Conservation (phyloP, 2,329 filamentous ascomycete genomes). For the Leptosphaerulina australis region DNA sequence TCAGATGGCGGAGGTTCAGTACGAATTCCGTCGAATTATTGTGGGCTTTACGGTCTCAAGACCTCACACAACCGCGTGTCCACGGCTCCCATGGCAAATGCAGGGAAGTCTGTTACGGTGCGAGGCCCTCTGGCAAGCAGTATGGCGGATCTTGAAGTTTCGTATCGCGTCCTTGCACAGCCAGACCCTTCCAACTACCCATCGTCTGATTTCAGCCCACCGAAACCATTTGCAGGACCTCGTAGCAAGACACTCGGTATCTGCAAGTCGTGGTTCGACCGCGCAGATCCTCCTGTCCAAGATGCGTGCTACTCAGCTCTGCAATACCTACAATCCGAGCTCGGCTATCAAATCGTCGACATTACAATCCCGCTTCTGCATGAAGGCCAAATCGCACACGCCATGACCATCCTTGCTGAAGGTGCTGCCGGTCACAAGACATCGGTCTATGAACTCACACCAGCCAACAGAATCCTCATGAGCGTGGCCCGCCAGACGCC, state of each 20-base stretch:
- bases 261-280: slow-evolving; percentile 70
- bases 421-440: slow-evolving; percentile 59
- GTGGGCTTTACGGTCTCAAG: slow-evolving; percentile 83
- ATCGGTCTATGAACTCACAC: slow-evolving; percentile 63
- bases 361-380: slow-evolving; percentile 70
- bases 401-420: slow-evolving; percentile 77
- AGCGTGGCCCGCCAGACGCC: slow-evolving; percentile 68
- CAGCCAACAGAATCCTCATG: slow-evolving; percentile 73
- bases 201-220: slow-evolving; percentile 67
- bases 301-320: slow-evolving; percentile 67
- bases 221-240: slow-evolving; percentile 52
- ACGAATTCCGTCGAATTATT: slow-evolving; percentile 75
- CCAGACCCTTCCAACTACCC: slow-evolving; percentile 68
- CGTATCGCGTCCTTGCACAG: slow-evolving; percentile 79
- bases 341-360: slow-evolving; percentile 63
- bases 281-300: slow-evolving; percentile 68
- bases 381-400: slow-evolving; percentile 78
- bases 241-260: slow-evolving; percentile 70
- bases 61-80: slow-evolving; percentile 74
- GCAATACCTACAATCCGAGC: slow-evolving; percentile 59
- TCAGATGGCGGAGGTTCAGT: slow-evolving; percentile 75
- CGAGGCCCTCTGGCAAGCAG: slow-evolving; percentile 77
- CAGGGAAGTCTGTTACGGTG: slow-evolving; percentile 68
- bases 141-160: slow-evolving; percentile 76
- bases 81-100: slow-evolving; percentile 62